Evolutionary conservation across 192 early-diverging fungal genomes (phyloP).

Genomic region (Rhizoclosmatium globosum): DNA sequence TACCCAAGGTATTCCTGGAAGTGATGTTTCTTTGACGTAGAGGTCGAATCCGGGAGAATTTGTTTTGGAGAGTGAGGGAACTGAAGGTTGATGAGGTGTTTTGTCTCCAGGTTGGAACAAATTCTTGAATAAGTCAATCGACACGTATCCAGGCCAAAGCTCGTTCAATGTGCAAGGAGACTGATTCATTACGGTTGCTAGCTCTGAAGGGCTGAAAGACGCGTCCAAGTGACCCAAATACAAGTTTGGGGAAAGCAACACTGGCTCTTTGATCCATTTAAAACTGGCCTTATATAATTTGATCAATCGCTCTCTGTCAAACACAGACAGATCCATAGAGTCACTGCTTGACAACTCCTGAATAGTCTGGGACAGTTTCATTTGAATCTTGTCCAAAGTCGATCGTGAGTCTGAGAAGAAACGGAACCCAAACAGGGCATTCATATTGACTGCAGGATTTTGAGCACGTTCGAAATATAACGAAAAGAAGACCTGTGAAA

Average conservation of each 20-base stretch:
- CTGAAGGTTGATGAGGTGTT: background rate
- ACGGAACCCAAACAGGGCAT: conserved; percentile 40
- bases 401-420: conserved; percentile 36
- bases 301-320: conserved; percentile 2
- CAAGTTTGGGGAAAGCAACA: conserved; percentile 27
- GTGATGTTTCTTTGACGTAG: conserved; percentile 29
- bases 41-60: background rate
- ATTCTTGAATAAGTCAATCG: background rate
- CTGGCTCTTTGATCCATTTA: conserved; percentile 32
- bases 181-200: conserved; percentile 25
- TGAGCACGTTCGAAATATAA: conserved; percentile 48
- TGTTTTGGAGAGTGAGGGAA: background rate
- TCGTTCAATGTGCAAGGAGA: conserved; percentile 7
- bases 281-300: conserved; percentile 2
- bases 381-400: conserved; percentile 23
- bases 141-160: conserved; percentile 17
- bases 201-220: conserved; percentile 15
- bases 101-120: background rate
- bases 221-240: conserved; percentile 15
- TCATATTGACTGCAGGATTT: conserved; percentile 15
- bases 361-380: background rate
- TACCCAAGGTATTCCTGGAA: conserved; percentile 26
- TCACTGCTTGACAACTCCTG: background rate
- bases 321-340: background rate
- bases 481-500: conserved; percentile 40